phyloP scores from a whole-genome alignment of 2,329 filamentous ascomycete species.

The Ascochyta clinopodiicola region DNA sequence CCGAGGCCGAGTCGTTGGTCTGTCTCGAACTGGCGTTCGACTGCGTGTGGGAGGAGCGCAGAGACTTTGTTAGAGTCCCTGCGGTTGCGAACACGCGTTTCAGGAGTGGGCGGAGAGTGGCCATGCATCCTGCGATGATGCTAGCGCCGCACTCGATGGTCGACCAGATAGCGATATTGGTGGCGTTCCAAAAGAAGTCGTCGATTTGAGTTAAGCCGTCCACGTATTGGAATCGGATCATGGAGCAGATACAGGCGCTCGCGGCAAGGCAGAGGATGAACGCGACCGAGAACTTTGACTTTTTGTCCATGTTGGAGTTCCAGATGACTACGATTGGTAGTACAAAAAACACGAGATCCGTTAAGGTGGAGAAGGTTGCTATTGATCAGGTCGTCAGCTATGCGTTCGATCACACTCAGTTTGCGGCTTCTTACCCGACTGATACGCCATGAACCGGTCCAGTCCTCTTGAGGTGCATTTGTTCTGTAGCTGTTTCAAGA shows the following conservation, averaged over 20 bases:
- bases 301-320: slow-evolving; percentile 61
- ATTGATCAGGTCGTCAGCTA: not conserved
- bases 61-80: slow-evolving; percentile 9
- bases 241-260: slow-evolving; percentile 61
- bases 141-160: slow-evolving; percentile 46
- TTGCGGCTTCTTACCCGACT: slow-evolving; percentile 24
- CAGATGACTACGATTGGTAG: slow-evolving; percentile 58
- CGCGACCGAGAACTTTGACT: slow-evolving; percentile 61
- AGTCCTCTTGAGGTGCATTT: slow-evolving; percentile 53
- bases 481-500: slow-evolving; percentile 41
- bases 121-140: slow-evolving; percentile 58
- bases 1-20: not conserved
- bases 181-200: slow-evolving; percentile 55
- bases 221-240: slow-evolving; percentile 59
- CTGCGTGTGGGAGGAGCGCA: slow-evolving; percentile 4
- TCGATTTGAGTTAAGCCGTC: slow-evolving; percentile 50
- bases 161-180: slow-evolving; percentile 54
- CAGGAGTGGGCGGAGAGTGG: slow-evolving; percentile 59
- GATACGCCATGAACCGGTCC: slow-evolving; percentile 61
- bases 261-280: slow-evolving; percentile 59
- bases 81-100: slow-evolving; percentile 19
- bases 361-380: slow-evolving; percentile 40
- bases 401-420: too few species aligned
- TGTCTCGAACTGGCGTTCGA: slow-evolving; percentile 2
- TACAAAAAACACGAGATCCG: slow-evolving; percentile 40